Evolutionary conservation across 2,329 filamentous ascomycete species (phyloP).

Genomic region (Pseudogymnoascus sp.): DNA sequence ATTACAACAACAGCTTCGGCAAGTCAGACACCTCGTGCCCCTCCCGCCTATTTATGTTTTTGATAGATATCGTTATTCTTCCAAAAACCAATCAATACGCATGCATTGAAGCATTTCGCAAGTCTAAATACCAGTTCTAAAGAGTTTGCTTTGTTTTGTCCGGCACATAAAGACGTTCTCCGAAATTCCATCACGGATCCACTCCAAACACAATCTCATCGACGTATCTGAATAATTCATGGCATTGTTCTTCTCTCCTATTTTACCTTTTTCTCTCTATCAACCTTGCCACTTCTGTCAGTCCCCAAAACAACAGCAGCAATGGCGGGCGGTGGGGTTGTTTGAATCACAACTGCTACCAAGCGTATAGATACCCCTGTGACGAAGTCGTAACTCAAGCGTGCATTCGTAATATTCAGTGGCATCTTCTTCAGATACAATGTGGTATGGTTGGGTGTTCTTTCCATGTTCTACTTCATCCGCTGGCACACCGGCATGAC

Average conservation of each 20-base stretch:
- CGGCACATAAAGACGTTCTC: background rate
- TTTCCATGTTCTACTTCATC: constrained; percentile 43
- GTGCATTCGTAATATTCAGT: constrained; percentile 59
- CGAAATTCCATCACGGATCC: background rate
- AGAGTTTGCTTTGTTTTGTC: background rate
- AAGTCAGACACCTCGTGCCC: background rate
- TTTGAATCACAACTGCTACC: constrained; percentile 35
- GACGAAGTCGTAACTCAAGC: constrained; percentile 58
- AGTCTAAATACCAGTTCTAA: background rate
- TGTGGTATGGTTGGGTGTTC: constrained; percentile 61
- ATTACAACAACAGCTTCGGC: background rate
- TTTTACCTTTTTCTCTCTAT: background rate
- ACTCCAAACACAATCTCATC: background rate
- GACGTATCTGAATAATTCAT: background rate
- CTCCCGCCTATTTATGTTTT: background rate
- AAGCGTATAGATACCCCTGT: constrained; percentile 55
- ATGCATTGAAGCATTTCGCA: background rate
- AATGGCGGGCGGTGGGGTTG: constrained; percentile 24
- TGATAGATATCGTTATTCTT: background rate
- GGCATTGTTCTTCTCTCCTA: background rate
- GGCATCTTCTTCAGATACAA: constrained; percentile 53
- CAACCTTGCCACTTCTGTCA: background rate
- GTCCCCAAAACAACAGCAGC: background rate
- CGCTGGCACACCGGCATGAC: background rate
- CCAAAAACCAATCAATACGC: background rate